These are phyloP conservation scores for Limtongia smithiae DNA, from an alignment of 805 yeast genomes.

Conservation along the genomic window DNA sequence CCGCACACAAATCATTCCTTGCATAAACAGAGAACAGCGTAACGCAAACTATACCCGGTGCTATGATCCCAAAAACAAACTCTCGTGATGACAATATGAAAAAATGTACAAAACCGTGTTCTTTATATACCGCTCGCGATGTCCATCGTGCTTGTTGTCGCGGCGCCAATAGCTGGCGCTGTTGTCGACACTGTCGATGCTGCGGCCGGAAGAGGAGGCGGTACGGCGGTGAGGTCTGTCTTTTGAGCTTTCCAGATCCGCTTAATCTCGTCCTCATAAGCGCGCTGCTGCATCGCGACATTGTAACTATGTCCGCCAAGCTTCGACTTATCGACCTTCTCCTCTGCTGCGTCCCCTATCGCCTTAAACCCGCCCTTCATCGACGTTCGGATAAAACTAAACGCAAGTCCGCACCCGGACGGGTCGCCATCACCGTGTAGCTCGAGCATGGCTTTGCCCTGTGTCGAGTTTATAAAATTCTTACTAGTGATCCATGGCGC, in stretches of 20 bases:
- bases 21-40: too few relatives aligned
- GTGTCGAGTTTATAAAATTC: slow-evolving; percentile 89
- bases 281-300: slow-evolving; percentile 80
- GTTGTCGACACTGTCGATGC: too few relatives aligned
- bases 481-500: slow-evolving; percentile 94
- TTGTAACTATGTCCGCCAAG: slow-evolving; percentile 68
- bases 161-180: too few relatives aligned
- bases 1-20: too few relatives aligned
- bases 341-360: slow-evolving; percentile 40
- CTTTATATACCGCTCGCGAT: too few relatives aligned
- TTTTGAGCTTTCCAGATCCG: slow-evolving; percentile 86
- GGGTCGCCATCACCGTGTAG: slow-evolving; percentile 95
- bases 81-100: too few relatives aligned
- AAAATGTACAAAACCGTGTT: too few relatives aligned
- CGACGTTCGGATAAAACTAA: slow-evolving; percentile 81
- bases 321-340: slow-evolving; percentile 43
- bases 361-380: slow-evolving; percentile 88
- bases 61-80: too few relatives aligned
- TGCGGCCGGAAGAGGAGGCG: too few relatives aligned
- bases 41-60: too few relatives aligned
- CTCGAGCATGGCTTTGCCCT: slow-evolving; percentile 94
- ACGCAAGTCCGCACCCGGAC: slow-evolving; percentile 84
- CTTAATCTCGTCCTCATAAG: slow-evolving; percentile 84
- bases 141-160: too few relatives aligned
- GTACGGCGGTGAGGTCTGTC: slow-evolving; percentile 8